Conservation (phyloP, 331 rosid species). For the Erythrophleum ivorense region DNA sequence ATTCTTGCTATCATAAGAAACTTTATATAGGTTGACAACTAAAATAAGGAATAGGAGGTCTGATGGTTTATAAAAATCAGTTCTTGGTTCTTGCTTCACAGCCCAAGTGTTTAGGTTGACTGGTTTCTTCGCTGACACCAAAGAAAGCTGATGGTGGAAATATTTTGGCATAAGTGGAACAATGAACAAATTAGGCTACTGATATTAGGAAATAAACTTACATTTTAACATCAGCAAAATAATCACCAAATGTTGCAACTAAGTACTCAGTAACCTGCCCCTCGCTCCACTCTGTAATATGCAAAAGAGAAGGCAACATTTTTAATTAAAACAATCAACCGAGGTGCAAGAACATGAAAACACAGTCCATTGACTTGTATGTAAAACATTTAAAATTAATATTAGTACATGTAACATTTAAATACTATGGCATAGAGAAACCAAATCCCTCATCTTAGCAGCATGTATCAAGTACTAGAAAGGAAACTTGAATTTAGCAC, state of each 20-base stretch:
- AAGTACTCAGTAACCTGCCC: conserved; percentile 94
- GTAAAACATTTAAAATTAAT: conserved; percentile 10
- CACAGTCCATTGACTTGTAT: background rate
- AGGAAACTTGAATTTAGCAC: conserved; percentile 11
- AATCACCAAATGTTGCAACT: conserved; percentile 94
- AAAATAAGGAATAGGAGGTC: conserved; percentile 2
- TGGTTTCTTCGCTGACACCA: conserved; percentile 7
- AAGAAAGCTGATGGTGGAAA: conserved; percentile 28
- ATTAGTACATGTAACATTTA: conserved; percentile 26
- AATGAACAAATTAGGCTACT: conserved; percentile 31
- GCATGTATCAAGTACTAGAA: conserved; percentile 35
- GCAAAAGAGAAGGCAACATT: conserved; percentile 21
- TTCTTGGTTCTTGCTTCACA: conserved; percentile 9
- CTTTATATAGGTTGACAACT: background rate
- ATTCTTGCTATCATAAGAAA: background rate
- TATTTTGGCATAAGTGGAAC: background rate
- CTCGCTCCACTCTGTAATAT: conserved; percentile 85
- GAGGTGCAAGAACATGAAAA: conserved; percentile 21
- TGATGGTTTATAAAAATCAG: conserved; percentile 6
- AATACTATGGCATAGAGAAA: conserved; percentile 14
- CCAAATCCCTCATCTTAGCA: conserved; percentile 33
- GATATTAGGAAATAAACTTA: conserved; percentile 54
- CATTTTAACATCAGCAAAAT: conserved; percentile 92
- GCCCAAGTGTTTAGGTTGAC: conserved; percentile 19
- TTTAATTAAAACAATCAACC: conserved; percentile 25